Evolutionary conservation across 495 filamentous ascomycete species (phyloP), one percentile per base, ranked within the genome.

Genomic region (Ramalina peruviana): DNA sequence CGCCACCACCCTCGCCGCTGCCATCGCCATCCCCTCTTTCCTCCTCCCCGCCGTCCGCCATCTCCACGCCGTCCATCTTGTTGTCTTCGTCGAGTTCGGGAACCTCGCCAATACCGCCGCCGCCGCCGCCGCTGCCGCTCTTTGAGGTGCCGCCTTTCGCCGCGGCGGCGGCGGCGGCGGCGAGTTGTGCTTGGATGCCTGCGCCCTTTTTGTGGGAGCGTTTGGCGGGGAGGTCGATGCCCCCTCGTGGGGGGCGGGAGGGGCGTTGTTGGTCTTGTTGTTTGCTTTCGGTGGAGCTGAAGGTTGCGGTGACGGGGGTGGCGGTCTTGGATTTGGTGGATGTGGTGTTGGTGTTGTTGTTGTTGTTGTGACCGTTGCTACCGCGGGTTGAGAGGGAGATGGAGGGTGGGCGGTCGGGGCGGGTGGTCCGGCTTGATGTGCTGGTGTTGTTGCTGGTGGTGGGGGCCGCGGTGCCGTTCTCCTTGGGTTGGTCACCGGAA

Each of bases 1-100:
- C 82, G 46, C 88, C 82, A 46, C 88, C 88, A 13, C 77, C 78
- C 26, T 86, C 86, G 5, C 74, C 80, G 19, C 82, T 80, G 3
- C 75, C 79, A 38, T 81, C 79, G 1, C 74, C 77, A 15, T 58
- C 65, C 16, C 48, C 48, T 17, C 37, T 51, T 11, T 57, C 59
- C 4, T 57, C 58, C 11, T 64, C 60, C 25, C 45, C 54, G 23
- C 45, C 54, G 23, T 40, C 54, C 26, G 43, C 43, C n/a, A 56
- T 44, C 6, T 48, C 51, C 40, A 48, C 40, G 17, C 38, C 49
- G 27, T 55, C 49, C 5, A 58, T 59, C 36, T 70, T 69, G 49
- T 75, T 75, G 17, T 82, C 80, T 4, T 76, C 79, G 39, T 81
- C 78, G 1, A 74, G 75, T 13, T 56, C 64, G 9, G 41, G 38